These are phyloP conservation scores for Pythium aphanidermatum DNA, from an alignment of 352 stramenopile species.

Conservation along the genomic window DNA sequence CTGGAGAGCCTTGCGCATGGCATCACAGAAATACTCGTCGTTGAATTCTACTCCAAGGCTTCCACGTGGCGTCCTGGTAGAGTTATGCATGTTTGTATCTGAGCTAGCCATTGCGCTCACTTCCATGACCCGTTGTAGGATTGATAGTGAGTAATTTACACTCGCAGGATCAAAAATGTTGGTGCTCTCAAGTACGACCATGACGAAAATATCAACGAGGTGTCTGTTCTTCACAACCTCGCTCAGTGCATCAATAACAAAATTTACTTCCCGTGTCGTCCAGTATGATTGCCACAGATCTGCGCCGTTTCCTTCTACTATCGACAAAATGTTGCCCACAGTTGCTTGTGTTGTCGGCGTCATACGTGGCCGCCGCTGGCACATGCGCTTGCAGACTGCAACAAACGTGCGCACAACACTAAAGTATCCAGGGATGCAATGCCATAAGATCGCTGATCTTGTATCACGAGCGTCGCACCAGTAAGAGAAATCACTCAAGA, in stretches of 20 bases:
- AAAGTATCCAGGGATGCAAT: slow-evolving; percentile 79
- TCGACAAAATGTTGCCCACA: slow-evolving; percentile 53
- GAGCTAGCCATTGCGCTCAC: slow-evolving; percentile 41
- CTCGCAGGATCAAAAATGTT: slow-evolving; percentile 78
- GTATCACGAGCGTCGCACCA: slow-evolving; percentile 40
- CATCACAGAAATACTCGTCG: slow-evolving; percentile 59
- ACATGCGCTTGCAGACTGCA: slow-evolving; percentile 71
- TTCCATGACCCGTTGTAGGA: slow-evolving; percentile 72
- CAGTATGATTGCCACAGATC: slow-evolving; percentile 80
- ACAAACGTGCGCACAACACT: slow-evolving; percentile 57
- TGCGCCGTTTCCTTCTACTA: slow-evolving; percentile 36
- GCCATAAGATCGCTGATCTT: slow-evolving; percentile 53
- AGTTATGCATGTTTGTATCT: no score
- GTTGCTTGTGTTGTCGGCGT: slow-evolving; percentile 28
- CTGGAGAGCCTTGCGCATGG: slow-evolving; percentile 63
- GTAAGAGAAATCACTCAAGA: slow-evolving; percentile 50
- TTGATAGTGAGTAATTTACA: slow-evolving; percentile 80
- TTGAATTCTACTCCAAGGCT: slow-evolving; percentile 35
- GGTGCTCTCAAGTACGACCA: slow-evolving; percentile 74
- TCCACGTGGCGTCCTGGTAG: slow-evolving; percentile 7
- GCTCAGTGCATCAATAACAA: slow-evolving; percentile 34
- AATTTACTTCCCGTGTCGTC: slow-evolving; percentile 29
- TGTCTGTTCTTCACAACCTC: slow-evolving; percentile 67
- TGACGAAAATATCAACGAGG: slow-evolving; percentile 70
- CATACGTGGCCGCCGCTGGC: slow-evolving; percentile 46